These are phyloP conservation scores for Ophiostoma quercus DNA, from an alignment of 2,329 filamentous ascomycete genomes.

Conservation along the genomic window DNA sequence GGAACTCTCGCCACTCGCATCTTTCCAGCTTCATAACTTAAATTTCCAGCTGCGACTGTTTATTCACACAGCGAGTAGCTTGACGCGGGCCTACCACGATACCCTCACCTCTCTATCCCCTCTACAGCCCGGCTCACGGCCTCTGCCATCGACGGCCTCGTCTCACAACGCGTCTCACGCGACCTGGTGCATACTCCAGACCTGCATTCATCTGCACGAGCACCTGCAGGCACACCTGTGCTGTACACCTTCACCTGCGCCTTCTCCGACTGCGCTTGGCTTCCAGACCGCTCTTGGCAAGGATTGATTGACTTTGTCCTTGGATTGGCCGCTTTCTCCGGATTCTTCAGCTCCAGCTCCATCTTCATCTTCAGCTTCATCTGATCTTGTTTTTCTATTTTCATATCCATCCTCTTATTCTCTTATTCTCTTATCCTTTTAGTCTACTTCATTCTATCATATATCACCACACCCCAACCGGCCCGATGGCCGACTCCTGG, in stretches of 20 bases:
- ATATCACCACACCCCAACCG: neutral
- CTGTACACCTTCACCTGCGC: neutral
- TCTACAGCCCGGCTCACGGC: neutral
- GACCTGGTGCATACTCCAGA: neutral
- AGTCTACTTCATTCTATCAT: neutral
- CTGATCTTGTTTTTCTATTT: neutral
- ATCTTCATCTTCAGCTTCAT: neutral
- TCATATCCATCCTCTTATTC: neutral
- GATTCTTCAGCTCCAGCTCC: neutral
- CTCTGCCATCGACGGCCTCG: neutral
- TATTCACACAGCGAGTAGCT: neutral
- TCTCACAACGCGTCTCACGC: constrained; percentile 11
- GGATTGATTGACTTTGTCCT: neutral
- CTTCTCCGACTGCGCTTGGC: neutral
- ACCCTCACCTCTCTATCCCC: neutral
- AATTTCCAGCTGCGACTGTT: neutral
- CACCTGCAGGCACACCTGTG: neutral
- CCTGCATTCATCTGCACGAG: neutral
- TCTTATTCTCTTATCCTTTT: neutral
- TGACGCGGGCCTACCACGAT: neutral
- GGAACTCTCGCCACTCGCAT: neutral
- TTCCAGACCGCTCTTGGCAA: neutral
- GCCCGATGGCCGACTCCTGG: constrained; percentile 11
- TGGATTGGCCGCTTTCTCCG: neutral
- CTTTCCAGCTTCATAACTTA: neutral